Evolutionary conservation across 2,329 filamentous ascomycete species (phyloP).

Genomic region (Epichloe coenophiala): DNA sequence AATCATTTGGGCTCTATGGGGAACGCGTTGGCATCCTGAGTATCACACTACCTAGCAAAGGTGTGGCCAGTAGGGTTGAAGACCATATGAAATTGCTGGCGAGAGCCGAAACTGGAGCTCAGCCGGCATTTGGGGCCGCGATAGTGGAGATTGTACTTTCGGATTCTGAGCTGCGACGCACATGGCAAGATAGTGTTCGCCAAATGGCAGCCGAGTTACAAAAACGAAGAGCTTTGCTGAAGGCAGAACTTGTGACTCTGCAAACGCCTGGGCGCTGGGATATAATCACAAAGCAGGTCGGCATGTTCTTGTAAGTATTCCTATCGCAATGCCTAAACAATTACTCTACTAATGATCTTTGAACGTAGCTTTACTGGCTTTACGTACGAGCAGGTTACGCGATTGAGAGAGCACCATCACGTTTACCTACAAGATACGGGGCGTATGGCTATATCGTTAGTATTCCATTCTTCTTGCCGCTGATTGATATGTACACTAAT

Average conservation of each 20-base stretch:
- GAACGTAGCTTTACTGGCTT: not conserved
- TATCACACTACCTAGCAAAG: not conserved
- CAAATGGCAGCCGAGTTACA: not conserved
- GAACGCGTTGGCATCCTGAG: not conserved
- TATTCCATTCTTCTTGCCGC: not conserved
- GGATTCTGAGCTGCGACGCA: not conserved
- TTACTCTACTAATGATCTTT: not conserved
- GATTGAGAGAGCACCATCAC: not conserved
- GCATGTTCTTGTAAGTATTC: not conserved
- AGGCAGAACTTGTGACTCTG: not conserved
- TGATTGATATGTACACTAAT: not conserved
- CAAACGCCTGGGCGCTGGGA: not conserved
- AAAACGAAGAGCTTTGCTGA: not conserved
- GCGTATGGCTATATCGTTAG: not conserved
- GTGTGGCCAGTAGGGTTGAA: not conserved
- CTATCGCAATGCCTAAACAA: not conserved
- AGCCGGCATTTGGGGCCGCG: not conserved
- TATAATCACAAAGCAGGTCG: not conserved
- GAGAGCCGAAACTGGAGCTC: not conserved
- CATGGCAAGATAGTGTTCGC: not conserved
- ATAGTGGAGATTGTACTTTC: not conserved
- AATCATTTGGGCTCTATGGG: not conserved
- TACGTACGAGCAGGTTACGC: not conserved
- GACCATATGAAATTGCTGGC: slow-evolving; percentile 7
- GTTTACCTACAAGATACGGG: not conserved